phyloP scores from a whole-genome alignment of 148 eudicot genomes.

The Nepenthes gracilis region DNA sequence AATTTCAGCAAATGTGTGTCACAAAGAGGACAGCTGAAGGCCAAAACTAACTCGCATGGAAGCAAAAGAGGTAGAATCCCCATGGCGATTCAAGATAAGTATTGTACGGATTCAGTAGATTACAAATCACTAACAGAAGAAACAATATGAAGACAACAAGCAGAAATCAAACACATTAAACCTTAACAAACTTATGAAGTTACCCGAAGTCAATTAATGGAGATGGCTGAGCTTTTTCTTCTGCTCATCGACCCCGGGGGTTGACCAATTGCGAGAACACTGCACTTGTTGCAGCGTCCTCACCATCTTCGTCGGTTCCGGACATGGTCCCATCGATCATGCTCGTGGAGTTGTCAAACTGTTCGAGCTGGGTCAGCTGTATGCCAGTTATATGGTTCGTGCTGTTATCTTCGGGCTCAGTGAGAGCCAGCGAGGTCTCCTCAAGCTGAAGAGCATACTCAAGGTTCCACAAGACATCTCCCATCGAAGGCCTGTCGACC shows the following conservation, averaged over 20 bases:
- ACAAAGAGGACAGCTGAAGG: too few species aligned
- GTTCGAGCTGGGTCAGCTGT: slow-evolving; percentile 48
- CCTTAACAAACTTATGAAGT: background rate
- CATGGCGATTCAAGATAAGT: too few species aligned
- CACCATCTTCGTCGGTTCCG: slow-evolving; percentile 76
- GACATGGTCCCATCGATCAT: slow-evolving; percentile 52
- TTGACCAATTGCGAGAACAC: slow-evolving; percentile 95
- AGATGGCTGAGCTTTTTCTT: background rate
- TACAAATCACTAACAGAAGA: background rate
- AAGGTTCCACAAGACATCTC: slow-evolving; percentile 90
- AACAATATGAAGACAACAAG: background rate
- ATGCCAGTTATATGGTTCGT: slow-evolving; percentile 78
- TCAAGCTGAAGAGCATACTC: slow-evolving; percentile 95
- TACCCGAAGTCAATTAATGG: background rate
- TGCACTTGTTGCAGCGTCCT: slow-evolving; percentile 78
- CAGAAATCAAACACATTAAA: too few species aligned
- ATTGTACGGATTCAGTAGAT: background rate
- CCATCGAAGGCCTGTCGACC: slow-evolving; percentile 96
- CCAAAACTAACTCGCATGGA: too few species aligned
- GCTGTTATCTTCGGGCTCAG: slow-evolving; percentile 87
- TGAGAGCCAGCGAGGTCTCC: slow-evolving; percentile 68
- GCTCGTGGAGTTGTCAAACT: slow-evolving; percentile 64
- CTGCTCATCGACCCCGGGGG: slow-evolving; percentile 84
- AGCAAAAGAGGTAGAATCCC: too few species aligned
- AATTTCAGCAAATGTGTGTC: too few species aligned